Evolutionary conservation across 192 early-diverging fungal species (phyloP).

Genomic region (Backusella sp.): DNA sequence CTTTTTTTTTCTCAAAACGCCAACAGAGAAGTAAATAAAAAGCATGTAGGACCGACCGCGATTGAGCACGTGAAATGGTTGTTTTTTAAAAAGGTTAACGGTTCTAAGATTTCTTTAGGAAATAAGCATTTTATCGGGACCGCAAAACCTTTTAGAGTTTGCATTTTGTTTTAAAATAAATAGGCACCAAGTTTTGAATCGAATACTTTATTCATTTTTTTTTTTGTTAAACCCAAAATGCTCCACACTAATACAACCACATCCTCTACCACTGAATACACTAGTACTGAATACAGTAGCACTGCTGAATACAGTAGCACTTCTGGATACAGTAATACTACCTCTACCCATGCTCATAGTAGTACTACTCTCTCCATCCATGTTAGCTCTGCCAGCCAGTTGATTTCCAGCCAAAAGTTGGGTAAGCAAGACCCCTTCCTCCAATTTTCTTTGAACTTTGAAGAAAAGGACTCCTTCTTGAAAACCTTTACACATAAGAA

Average conservation of each 20-base stretch:
- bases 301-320: background rate
- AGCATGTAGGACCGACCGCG: background rate
- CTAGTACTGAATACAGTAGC: background rate
- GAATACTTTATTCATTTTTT: background rate
- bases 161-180: conserved; percentile 3
- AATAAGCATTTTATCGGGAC: conserved; percentile 1
- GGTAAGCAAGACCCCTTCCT: conserved; percentile 55
- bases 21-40: background rate
- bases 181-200: background rate
- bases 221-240: background rate
- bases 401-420: conserved; percentile 38
- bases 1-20: conserved; percentile 5
- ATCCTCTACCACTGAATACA: background rate
- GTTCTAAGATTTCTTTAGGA: conserved; percentile 5
- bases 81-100: background rate
- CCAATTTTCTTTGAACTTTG: conserved; percentile 42
- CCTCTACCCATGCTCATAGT: background rate
- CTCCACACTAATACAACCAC: background rate
- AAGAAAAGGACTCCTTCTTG: conserved; percentile 46
- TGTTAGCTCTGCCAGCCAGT: conserved; percentile 34
- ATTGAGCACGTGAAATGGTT: background rate
- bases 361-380: conserved; percentile 35
- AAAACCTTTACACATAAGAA: conserved; percentile 50
- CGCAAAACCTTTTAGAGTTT: background rate
- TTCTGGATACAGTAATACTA: background rate